Percentiles rank a stretch among this genome's conserved stretches.
Evolutionary conservation across 2,329 filamentous ascomycete genomes (phyloP).

Genomic region (Fusarium sarcochroum): DNA sequence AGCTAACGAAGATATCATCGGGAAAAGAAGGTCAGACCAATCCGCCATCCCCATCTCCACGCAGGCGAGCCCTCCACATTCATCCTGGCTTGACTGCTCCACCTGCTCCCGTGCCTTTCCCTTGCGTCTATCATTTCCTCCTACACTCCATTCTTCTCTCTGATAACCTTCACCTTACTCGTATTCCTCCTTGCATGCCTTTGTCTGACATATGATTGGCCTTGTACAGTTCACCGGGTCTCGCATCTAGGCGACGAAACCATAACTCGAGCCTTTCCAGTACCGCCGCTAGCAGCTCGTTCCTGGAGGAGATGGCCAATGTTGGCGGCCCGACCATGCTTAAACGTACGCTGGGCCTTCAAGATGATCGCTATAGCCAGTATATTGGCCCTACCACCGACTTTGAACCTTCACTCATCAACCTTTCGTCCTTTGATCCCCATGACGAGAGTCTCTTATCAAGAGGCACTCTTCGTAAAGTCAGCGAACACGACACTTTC

Average conservation of each 20-base stretch:
- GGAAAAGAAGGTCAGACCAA: slow-evolving; percentile 77
- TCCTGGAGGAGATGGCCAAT: slow-evolving; percentile 79
- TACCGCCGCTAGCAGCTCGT: slow-evolving; percentile 72
- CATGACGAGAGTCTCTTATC: slow-evolving; percentile 84
- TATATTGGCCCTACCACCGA: slow-evolving; percentile 88
- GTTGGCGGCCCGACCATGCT: slow-evolving; percentile 76
- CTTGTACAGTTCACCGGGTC: slow-evolving; percentile 68
- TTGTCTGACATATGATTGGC: slow-evolving; percentile 65
- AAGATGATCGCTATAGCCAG: slow-evolving; percentile 83
- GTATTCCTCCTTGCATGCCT: slow-evolving; percentile 43
- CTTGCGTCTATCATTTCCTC: slow-evolving; percentile 41
- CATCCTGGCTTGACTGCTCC: slow-evolving; percentile 39
- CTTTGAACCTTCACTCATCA: slow-evolving; percentile 86
- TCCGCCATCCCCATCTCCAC: slow-evolving; percentile 32
- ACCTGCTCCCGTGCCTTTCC: slow-evolving; percentile 33
- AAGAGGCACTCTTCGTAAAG: slow-evolving; percentile 78
- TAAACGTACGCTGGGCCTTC: slow-evolving; percentile 80
- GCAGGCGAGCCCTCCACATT: slow-evolving; percentile 33
- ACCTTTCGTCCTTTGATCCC: slow-evolving; percentile 83
- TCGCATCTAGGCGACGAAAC: slow-evolving; percentile 64
- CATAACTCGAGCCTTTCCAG: slow-evolving; percentile 72
- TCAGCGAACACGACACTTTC: slow-evolving; percentile 84
- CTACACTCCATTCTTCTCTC: slow-evolving; percentile 34
- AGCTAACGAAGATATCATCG: slow-evolving; percentile 69
- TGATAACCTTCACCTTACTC: slow-evolving; percentile 43